These are phyloP conservation scores for Zizania latifolia DNA, from an alignment of 176 grass and related monocot genomes.

Conservation along the genomic window DNA sequence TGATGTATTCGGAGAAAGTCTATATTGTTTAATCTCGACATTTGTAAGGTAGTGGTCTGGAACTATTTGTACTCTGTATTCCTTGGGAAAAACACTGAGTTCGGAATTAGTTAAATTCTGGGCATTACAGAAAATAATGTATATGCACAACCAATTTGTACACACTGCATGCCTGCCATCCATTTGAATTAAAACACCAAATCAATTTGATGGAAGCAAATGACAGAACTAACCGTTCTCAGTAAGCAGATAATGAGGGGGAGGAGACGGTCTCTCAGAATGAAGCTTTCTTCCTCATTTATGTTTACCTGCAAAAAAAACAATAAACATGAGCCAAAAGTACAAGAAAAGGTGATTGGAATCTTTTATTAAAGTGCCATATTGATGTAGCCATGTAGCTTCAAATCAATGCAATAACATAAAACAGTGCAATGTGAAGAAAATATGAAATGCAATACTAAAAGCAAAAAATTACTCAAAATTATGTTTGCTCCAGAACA, in stretches of 20 bases:
- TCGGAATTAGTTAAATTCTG: too few relatives aligned
- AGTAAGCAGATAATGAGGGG: slow-evolving; percentile 91
- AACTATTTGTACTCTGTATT: too few relatives aligned
- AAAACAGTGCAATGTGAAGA: not conserved
- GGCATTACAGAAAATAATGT: slow-evolving; percentile 4
- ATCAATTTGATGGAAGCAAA: not conserved
- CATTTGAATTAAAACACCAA: slow-evolving; percentile 15
- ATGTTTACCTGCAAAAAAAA: slow-evolving; percentile 47
- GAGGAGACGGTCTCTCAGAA: slow-evolving; percentile 78
- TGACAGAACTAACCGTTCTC: slow-evolving; percentile 66
- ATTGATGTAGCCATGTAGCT: not conserved
- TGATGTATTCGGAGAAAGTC: too few relatives aligned
- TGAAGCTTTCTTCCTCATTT: slow-evolving; percentile 65
- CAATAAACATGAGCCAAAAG: slow-evolving; percentile 16
- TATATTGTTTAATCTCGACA: too few relatives aligned
- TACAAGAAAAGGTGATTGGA: not conserved
- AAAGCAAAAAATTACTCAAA: not conserved
- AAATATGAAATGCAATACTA: not conserved
- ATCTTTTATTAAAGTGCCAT: not conserved
- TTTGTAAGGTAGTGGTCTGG: too few relatives aligned
- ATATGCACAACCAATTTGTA: not conserved
- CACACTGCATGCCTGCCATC: slow-evolving; percentile 4
- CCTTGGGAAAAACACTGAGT: too few relatives aligned
- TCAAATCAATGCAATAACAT: not conserved
- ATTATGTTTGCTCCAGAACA: not conserved